Conservation (phyloP, 345 rosid genomes). For the Gossypium herbaceum region DNA sequence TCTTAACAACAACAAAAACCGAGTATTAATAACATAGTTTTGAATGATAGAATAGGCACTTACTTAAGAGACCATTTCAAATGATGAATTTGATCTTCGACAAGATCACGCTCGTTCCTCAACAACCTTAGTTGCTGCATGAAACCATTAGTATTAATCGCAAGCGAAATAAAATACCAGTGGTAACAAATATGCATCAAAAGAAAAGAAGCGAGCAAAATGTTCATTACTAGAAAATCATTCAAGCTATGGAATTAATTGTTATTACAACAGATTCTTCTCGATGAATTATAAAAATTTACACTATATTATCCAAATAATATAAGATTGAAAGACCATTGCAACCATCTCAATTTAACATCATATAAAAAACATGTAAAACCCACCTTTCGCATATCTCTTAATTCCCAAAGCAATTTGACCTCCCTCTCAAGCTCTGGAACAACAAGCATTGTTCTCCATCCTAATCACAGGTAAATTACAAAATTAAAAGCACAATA, state of each 20-base stretch:
- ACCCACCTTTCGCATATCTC: constrained; percentile 70
- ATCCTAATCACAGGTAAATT: constrained; percentile 45
- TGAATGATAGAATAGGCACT: constrained; percentile 21
- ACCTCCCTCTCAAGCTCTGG: constrained; percentile 98
- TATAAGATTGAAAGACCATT: neutral
- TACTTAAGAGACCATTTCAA: constrained; percentile 80
- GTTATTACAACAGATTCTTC: neutral
- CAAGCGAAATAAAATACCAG: neutral
- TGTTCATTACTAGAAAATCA: neutral
- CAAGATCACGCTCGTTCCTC: constrained; percentile 74
- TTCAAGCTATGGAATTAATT: neutral
- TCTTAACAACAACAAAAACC: neutral
- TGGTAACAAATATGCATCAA: neutral
- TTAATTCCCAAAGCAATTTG: constrained; percentile 72
- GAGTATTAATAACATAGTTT: neutral
- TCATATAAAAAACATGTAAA: neutral
- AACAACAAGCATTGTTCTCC: constrained; percentile 99
- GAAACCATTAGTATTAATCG: constrained; percentile 1
- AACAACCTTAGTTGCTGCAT: constrained; percentile 65
- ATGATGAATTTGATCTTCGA: constrained; percentile 86
- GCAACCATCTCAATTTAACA: neutral
- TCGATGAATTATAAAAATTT: neutral
- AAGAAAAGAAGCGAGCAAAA: neutral
- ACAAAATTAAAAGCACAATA: neutral
- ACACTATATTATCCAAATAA: neutral